Conservation (phyloP, 148 eudicot genomes). For the Cornus kousa region DNA sequence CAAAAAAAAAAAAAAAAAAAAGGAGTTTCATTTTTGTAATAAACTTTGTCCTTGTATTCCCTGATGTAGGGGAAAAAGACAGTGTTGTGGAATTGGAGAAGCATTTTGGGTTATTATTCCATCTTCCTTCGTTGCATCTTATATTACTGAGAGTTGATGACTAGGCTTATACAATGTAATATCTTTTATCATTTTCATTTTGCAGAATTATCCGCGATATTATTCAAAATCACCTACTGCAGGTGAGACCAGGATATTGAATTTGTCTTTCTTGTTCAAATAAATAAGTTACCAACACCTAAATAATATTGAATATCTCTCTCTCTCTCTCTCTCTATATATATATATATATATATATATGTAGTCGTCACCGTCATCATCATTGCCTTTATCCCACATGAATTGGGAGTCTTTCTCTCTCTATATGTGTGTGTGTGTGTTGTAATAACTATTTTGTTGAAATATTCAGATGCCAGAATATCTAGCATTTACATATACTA, state of each 20-base stretch:
- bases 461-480: not conserved
- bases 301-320: not conserved
- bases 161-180: not conserved
- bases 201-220: conserved; percentile 95
- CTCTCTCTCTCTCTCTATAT: no score
- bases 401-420: no score
- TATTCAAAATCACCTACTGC: conserved; percentile 92
- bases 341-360: no score
- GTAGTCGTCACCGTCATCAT: no score
- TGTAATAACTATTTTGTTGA: not conserved
- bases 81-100: not conserved
- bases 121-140: not conserved
- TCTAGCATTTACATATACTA: not conserved
- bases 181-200: not conserved
- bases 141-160: not conserved
- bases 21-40: not conserved
- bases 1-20: no score
- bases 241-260: conserved; percentile 42
- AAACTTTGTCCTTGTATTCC: not conserved
- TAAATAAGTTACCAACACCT: not conserved
- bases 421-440: not conserved
- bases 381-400: no score
- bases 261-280: not conserved
- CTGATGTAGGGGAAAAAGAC: not conserved
- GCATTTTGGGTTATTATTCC: not conserved